Evolutionary conservation across 306 rosid species (phyloP), one percentile per base, ranked within the genome.

Genomic region (Prinsepia uniflora): DNA sequence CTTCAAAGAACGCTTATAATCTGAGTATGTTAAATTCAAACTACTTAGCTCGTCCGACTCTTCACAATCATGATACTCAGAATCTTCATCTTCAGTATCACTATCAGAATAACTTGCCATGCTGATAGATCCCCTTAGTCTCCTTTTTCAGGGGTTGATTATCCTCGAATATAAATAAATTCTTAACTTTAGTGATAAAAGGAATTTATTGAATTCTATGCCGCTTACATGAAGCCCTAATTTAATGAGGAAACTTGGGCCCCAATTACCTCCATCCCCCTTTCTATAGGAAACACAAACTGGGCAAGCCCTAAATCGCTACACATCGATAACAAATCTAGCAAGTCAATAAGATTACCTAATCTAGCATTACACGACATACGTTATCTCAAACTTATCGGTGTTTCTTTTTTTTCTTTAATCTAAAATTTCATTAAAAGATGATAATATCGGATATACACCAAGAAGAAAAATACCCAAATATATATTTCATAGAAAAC

Each of bases 31-130:
- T 61, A 61, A 5, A 36, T 61, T 40, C 6, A 53, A 53, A n/a
- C 24, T 17, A 53, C 22, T 15, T 2, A 50, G 58, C 22, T 8
- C 17, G 36, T 39, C 46, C 11, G 47, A 14, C 36, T 50, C 10
- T 47, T 48, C 36, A 30, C 36, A 30, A 30, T 30, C 36, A 30
- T 30, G 43, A 13, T 65, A 14, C 57, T 10, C 12, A 6, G 11
- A 41, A 19, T 69, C 64, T 24, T 54, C 22, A 5, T n/a, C 17
- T 45, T 2, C 73, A 41, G 50, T 58, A 50, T 41, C 22, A 2
- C 11, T 10, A 24, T 2, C 73, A 41, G 50, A 44, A 50, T 44
- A 71, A 71, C 45, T 71, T 47, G 36, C 45, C 66, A 71, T 45
- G 75, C 17, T 58, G 66, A 57, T 17, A 44, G 7, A 47, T 30